These are phyloP conservation scores for Guadua angustifolia DNA, from an alignment of 176 grass and related monocot genomes.

Conservation along the genomic window DNA sequence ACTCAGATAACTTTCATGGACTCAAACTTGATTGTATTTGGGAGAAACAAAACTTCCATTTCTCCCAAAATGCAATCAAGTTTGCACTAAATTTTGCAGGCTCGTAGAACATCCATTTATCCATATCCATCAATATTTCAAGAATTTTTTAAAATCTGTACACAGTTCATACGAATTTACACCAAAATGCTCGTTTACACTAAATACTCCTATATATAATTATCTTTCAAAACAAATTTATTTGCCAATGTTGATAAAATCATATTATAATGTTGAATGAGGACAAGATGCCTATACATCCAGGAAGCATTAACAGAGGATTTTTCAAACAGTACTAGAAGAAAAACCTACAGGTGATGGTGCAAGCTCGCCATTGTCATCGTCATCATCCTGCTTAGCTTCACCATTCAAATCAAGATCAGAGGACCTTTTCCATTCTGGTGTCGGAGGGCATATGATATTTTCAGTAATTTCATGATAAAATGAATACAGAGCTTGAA, in stretches of 20 bases:
- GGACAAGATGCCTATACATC: neutral
- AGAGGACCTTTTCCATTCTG: constrained; percentile 74
- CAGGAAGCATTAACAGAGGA: constrained; percentile 2
- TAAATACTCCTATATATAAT: neutral
- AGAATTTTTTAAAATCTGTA: neutral
- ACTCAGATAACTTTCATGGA: constrained; percentile 2
- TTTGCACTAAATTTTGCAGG: neutral
- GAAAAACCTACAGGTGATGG: constrained; percentile 43
- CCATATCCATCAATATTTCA: neutral
- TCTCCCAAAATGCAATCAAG: neutral
- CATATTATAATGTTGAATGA: constrained; percentile 11
- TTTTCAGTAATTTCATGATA: constrained; percentile 75
- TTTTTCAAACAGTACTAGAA: constrained; percentile 26
- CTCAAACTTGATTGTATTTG: neutral
- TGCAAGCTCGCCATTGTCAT: constrained; percentile 39
- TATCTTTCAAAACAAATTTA: too few species aligned
- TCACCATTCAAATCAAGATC: constrained; percentile 82
- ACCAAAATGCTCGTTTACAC: neutral
- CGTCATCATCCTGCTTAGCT: constrained; percentile 67
- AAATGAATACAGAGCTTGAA: constrained; percentile 67
- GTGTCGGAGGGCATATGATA: constrained; percentile 62
- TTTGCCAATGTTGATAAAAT: too few species aligned
- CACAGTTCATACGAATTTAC: neutral
- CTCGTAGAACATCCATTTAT: neutral
- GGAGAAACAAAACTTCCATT: neutral